Evolutionary conservation across 805 yeast species (phyloP).

Genomic region (Teunomyces cretensis): DNA sequence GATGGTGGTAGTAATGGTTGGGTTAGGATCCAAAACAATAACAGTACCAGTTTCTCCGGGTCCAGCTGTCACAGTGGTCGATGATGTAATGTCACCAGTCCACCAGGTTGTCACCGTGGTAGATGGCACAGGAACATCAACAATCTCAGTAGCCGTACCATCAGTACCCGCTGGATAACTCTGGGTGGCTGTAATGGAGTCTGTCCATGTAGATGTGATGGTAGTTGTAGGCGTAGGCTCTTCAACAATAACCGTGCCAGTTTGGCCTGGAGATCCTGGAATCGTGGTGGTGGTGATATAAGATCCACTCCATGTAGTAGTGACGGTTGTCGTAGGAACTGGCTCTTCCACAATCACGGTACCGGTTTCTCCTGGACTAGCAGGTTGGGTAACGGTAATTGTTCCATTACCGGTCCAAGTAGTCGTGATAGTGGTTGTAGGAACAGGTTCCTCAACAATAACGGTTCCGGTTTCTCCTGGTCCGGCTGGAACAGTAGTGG

Average conservation of each 20-base stretch:
- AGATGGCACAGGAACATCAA: slow-evolving; percentile 3
- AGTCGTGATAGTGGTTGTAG: slow-evolving; percentile 4
- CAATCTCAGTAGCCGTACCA: slow-evolving; percentile 1
- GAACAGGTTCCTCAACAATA: slow-evolving; percentile 7
- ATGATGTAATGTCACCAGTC: neutral
- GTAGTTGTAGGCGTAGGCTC: slow-evolving; percentile 8
- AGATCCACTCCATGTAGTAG: slow-evolving; percentile 13
- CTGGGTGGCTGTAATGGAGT: slow-evolving; percentile 3
- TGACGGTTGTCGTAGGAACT: slow-evolving; percentile 10
- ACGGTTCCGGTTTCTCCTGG: slow-evolving; percentile 14
- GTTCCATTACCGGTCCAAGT: slow-evolving; percentile 12
- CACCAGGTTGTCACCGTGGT: slow-evolving; percentile 1
- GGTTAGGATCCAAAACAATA: slow-evolving; percentile 10
- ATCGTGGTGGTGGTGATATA: slow-evolving; percentile 8
- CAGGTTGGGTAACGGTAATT: slow-evolving; percentile 9
- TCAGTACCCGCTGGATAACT: neutral
- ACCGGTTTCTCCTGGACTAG: slow-evolving; percentile 8
- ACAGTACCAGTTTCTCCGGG: slow-evolving; percentile 6
- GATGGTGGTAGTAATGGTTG: slow-evolving; percentile 8
- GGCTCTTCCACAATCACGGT: slow-evolving; percentile 17
- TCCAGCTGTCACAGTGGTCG: slow-evolving; percentile 4
- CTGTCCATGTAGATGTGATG: slow-evolving; percentile 12
- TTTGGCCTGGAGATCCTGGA: slow-evolving; percentile 8
- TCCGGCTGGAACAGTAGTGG: neutral
- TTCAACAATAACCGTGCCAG: slow-evolving; percentile 12